Conservation (phyloP, 495 filamentous ascomycete genomes). For the Extremus antarcticus region DNA sequence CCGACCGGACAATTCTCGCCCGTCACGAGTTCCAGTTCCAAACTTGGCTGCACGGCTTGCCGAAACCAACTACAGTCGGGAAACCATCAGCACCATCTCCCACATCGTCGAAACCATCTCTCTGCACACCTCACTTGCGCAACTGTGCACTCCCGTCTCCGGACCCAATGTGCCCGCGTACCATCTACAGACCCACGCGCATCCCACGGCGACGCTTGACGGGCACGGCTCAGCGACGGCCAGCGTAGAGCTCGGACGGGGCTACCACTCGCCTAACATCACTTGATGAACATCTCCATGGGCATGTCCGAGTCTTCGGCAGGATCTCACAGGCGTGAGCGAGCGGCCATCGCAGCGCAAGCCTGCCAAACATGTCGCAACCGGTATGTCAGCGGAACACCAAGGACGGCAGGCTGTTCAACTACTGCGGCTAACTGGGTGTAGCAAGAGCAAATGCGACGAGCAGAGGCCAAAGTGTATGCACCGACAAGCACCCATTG, state of each 20-base stretch:
- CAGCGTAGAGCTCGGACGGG: background rate
- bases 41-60: too few species aligned
- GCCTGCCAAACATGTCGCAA: constrained; percentile 29
- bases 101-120: too few species aligned
- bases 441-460: constrained; percentile 28
- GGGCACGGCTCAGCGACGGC: background rate
- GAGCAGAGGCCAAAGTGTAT: constrained; percentile 26
- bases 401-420: too few species aligned
- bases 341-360: constrained; percentile 28
- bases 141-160: too few species aligned
- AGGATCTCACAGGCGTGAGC: constrained; percentile 19
- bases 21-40: too few species aligned
- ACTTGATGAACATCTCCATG: background rate
- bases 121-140: too few species aligned
- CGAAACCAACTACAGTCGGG: too few species aligned
- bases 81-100: too few species aligned
- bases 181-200: background rate
- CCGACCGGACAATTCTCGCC: too few species aligned
- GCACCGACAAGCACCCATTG: background rate
- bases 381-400: constrained; percentile 2
- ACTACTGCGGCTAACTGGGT: background rate
- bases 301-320: constrained; percentile 1
- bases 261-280: background rate
- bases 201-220: background rate
- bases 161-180: background rate